Base-by-base conservation (phyloP, 2,329 filamentous ascomycete genomes). In the Parafenestella ontariensis region DNA sequence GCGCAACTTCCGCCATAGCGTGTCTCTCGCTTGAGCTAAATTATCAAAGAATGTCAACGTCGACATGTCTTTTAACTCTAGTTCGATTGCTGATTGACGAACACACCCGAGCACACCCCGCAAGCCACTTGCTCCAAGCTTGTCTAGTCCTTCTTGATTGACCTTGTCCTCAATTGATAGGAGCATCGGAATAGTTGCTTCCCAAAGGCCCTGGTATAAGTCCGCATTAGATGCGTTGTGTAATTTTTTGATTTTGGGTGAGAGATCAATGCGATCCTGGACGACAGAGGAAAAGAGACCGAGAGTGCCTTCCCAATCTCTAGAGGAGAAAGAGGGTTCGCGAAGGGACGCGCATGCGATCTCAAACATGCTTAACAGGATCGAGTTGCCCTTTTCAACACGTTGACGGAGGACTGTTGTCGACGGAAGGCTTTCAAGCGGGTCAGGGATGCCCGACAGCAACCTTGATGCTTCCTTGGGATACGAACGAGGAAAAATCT, bases 1-100 rank as follows among this genome's bases (percentile, higher is more conserved):
- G 33, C 76, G 68, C 39, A 70, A 41, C 5, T 56, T 50, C 7
- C 28, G 41, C 75, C 76, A 78, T 0, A 76, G 43, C 5, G 62
- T 40, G 44, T 78, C 58, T 42, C 75, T 67, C 7, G 58, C 61
- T 54, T 59, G 59, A 24, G 76, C 75, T 26, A 78, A 59, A 20
- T 72, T 59, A 41, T 78, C 73, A 1, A 77, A 39, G 46, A 78
- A 78, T 4, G 46, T 63, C 43, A 69, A 71, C 0, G 64, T 68
- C 1, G 70, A 63, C 3, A 59, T 43, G 2, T 57, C 49, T 10
- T 50, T 55, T 2, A 61, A 21, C 17, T 54, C 49, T 0, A 66
- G 41, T 1, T 37, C 37, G 9, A 31, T 29, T 1, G 31, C 43
- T 10, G 23, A 29, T 3, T 15, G 5, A 7, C 13, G 1, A 23